Conservation (phyloP, 768 basidiomycete genomes). For the Cystofilobasidium macerans region DNA sequence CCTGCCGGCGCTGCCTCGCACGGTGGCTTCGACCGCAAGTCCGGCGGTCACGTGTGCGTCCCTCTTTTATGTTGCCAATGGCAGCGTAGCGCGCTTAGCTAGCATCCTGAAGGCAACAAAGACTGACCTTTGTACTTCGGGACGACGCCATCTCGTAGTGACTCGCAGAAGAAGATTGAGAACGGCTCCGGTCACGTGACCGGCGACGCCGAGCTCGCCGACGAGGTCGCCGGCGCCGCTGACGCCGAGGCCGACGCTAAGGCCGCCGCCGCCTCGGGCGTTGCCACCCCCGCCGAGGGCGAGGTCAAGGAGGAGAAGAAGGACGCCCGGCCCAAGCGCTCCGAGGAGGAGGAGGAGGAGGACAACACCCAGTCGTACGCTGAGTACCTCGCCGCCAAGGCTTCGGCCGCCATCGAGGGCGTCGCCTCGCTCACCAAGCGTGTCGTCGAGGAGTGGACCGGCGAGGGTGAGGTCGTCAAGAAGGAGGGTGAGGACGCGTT, state of each 20-base stretch:
- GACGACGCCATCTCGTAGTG: slow-evolving; percentile 15
- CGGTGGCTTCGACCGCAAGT: slow-evolving; percentile 27
- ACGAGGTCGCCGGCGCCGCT: slow-evolving; percentile 21
- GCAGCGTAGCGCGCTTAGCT: not conserved
- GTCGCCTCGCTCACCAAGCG: slow-evolving; percentile 24
- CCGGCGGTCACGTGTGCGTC: slow-evolving; percentile 23
- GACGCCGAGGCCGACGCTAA: slow-evolving; percentile 23
- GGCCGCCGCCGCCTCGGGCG: slow-evolving; percentile 21
- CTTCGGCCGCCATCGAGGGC: slow-evolving; percentile 26
- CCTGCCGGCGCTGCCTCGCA: slow-evolving; percentile 23
- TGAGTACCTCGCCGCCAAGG: slow-evolving; percentile 25
- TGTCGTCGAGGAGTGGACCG: slow-evolving; percentile 26
- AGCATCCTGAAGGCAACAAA: too few relatives aligned
- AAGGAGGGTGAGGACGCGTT: slow-evolving; percentile 24
- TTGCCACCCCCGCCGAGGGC: slow-evolving; percentile 23
- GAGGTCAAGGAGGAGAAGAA: slow-evolving; percentile 19
- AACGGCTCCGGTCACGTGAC: slow-evolving; percentile 21
- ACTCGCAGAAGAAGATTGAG: slow-evolving; percentile 26
- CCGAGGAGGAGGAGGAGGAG: slow-evolving; percentile 27
- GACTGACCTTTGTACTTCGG: too few relatives aligned
- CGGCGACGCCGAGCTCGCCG: slow-evolving; percentile 26
- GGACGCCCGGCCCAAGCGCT: slow-evolving; percentile 14
- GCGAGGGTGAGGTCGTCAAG: slow-evolving; percentile 26
- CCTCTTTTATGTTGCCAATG: not conserved
- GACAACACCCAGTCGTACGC: slow-evolving; percentile 27